Base-by-base conservation (phyloP, 2,329 filamentous ascomycete genomes). In the Alternaria hordeiaustralica region DNA sequence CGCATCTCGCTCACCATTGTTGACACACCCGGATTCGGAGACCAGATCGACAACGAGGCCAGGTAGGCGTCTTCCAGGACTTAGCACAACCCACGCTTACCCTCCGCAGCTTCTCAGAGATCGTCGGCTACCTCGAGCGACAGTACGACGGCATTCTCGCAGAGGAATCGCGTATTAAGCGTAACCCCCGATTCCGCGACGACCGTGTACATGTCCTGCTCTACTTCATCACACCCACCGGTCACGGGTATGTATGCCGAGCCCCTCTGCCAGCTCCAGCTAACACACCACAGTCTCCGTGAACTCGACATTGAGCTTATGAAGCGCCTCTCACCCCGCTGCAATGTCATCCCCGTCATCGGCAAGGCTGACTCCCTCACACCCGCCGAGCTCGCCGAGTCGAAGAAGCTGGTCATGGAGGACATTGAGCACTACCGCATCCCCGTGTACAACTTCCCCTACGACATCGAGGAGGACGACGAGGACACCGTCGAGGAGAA, bases 361-460 rank as follows among this genome's bases (percentile, higher is more conserved):
- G 96, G 96, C 79, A 97, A 97, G 82, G 96, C 96, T 80, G 96
- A 99, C 82, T 97, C 96, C 21, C 90, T 99, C 68, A 99, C 96
- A 60, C 96, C 96, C 43, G 91, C 93, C 72, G 96, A 99, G 85
- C 88, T 99, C 69, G 96, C 96, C 72, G 96, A 99, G 84, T 98
- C 95, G 73, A 99, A 99, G 90, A 99, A 98, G 88, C 89, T 99
- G 66, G 94, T 99, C 79, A 99, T 99, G 96, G 96, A 99, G 86
- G 96, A 99, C 81, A 99, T 99, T 75, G 96, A 99, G 85, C 96
- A 99, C 84, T 99, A 99, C 87, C 92, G 96, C 80, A 99, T 99
- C 75, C 96, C 96, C 50, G 95, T 99, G 71, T 99, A 99, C 89
- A 99, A 99, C 88, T 99, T 99, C 87, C 96, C 96, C 54, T 99